phyloP scores from a whole-genome alignment of 1,284 basidiomycete species.

The Phlebopus sp. region DNA sequence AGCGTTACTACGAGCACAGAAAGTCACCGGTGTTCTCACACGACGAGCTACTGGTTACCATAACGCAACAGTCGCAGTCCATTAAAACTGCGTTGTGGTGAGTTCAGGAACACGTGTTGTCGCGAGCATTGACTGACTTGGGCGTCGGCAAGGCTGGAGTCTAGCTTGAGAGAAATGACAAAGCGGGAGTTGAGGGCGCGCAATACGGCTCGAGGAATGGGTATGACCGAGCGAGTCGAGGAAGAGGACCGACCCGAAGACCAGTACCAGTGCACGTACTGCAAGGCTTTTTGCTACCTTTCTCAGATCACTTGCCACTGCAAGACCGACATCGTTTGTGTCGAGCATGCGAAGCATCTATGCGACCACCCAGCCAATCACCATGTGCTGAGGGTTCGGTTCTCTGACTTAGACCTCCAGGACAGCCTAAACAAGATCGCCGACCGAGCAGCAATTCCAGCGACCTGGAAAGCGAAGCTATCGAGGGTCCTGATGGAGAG shows the following conservation, averaged over 20 bases:
- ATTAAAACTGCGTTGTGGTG: constrained; percentile 93
- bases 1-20: constrained; percentile 83
- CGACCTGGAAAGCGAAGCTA: constrained; percentile 74
- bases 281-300: constrained; percentile 95
- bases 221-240: constrained; percentile 69
- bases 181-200: constrained; percentile 79
- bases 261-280: constrained; percentile 92
- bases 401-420: constrained; percentile 76
- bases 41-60: constrained; percentile 94
- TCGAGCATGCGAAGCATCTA: constrained; percentile 79
- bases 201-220: constrained; percentile 51
- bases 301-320: constrained; percentile 86
- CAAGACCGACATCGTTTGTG: constrained; percentile 77
- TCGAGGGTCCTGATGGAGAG: constrained; percentile 65
- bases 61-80: constrained; percentile 90
- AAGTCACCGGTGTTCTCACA: constrained; percentile 98
- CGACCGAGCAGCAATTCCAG: constrained; percentile 73
- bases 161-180: constrained; percentile 86
- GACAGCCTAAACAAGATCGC: constrained; percentile 66
- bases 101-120: constrained; percentile 29
- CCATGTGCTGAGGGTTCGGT: constrained; percentile 74
- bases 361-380: constrained; percentile 66
- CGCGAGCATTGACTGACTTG: constrained; percentile 18
- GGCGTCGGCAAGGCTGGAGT: constrained; percentile 62
- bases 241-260: constrained; percentile 85